Percentiles rank a stretch among this genome's conserved stretches.
phyloP scores from a whole-genome alignment of 495 filamentous ascomycete species.

The Penicillium argentinense region DNA sequence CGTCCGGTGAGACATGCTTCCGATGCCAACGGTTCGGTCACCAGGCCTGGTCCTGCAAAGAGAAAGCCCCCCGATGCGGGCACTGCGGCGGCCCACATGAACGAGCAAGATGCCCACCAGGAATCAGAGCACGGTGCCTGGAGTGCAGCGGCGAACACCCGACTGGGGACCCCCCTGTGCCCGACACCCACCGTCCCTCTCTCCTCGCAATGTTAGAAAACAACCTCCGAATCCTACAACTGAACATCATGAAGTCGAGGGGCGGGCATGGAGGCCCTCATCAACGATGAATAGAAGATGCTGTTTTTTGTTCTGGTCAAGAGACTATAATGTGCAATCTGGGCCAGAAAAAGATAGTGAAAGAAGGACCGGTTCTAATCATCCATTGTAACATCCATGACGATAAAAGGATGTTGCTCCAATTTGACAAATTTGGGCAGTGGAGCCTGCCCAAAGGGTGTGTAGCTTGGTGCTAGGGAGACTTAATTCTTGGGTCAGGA shows the following conservation, averaged over 20 bases:
- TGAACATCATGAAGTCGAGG: conserved; percentile 31
- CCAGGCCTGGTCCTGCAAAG: conserved; percentile 29
- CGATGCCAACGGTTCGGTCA: conserved; percentile 28
- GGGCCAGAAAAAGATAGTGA: too few relatives aligned
- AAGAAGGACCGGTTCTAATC: too few relatives aligned
- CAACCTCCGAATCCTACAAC: too few relatives aligned
- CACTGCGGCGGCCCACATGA: conserved; percentile 25
- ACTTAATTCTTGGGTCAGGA: too few relatives aligned
- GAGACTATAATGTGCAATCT: too few relatives aligned
- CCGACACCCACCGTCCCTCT: conserved; percentile 4
- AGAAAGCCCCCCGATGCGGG: conserved; percentile 24
- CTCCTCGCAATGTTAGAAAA: conserved; percentile 18
- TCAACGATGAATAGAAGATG: too few relatives aligned
- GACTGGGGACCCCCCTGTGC: conserved; percentile 17
- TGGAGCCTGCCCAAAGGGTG: too few relatives aligned
- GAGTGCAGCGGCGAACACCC: conserved; percentile 25
- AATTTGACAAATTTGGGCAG: too few relatives aligned
- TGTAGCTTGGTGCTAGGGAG: too few relatives aligned
- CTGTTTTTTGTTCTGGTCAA: too few relatives aligned
- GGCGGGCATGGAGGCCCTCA: conserved; percentile 28
- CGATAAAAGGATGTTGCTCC: too few relatives aligned
- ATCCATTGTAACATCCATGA: too few relatives aligned
- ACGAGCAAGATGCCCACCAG: conserved; percentile 15
- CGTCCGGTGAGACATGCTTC: conserved; percentile 12
- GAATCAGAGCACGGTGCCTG: conserved; percentile 15